Evolutionary conservation across 768 basidiomycete genomes (phyloP), one percentile per base, ranked within the genome.

Genomic region (Tricholoma sp.): DNA sequence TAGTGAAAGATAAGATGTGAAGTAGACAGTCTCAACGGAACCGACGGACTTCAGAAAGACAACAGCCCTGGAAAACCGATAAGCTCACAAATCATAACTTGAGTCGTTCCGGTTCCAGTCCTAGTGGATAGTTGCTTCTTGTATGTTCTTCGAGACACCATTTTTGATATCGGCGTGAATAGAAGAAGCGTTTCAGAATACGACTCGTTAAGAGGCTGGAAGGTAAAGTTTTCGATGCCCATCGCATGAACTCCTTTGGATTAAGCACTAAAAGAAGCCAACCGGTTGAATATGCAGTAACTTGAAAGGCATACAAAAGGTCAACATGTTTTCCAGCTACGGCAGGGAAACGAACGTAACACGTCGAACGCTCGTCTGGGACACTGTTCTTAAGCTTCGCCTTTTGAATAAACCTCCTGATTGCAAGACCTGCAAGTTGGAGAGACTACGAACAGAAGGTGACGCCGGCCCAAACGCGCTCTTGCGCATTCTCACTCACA

Each of bases 401-500:
- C 50, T 34, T 49, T n/a, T 58, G 37, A 18, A 54, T 61, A n/a
- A 9, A 61, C 10, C 22, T 39, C 10, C 8, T 46, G 45, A 10
- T 14, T 14, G 16, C n/a, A 64, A 62, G 52, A 50, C 65, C 8
- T 63, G 14, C 61, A n/a, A 67, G 67, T 8, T 1, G 16, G 29
- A 54, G 61, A 65, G 16, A 55, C 57, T 27, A 70, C 57, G 18
- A 73, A 18, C 61, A 70, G 2, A 64, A 63, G 7, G 64, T 69
- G 24, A 73, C 60, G 5, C 66, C 66, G 24, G 55, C 63, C 11
- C 66, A 64, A 35, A 67, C 52, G 39, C 62, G 77, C 56, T 81
- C 77, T 63, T 79, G 79, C 51, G 78, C 60, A 63, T 77, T 79
- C 66, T 73, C 72, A 19, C 79, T 81, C 18, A 63, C 50, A 27